Percentiles rank a stretch among this genome's conserved stretches.
Evolutionary conservation across 177 flowering plant genomes (phyloP).

Genomic region (Vitis hybrid): DNA sequence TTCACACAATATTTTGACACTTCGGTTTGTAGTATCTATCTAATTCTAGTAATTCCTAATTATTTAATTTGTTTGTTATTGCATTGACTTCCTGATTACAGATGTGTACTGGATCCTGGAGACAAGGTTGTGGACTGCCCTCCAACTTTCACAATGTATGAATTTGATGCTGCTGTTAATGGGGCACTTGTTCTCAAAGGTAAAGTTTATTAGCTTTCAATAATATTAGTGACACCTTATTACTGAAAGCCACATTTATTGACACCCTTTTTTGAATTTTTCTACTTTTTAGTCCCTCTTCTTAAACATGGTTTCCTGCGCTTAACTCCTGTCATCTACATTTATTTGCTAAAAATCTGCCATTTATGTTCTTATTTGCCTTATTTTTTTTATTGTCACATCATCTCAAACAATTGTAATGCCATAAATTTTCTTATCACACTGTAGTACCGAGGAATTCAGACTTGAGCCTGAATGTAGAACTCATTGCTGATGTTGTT

Average conservation of each 20-base stretch:
- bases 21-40: background rate
- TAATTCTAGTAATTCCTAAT: background rate
- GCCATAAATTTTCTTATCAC: constrained; percentile 1
- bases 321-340: background rate
- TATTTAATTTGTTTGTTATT: background rate
- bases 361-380: background rate
- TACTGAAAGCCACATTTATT: too few species aligned
- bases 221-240: background rate
- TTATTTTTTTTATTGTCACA: background rate
- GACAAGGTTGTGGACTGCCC: constrained; percentile 98
- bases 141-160: constrained; percentile 98
- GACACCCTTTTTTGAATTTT: background rate
- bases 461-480: constrained; percentile 80
- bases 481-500: constrained; percentile 58
- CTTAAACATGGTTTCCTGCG: background rate
- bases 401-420: background rate
- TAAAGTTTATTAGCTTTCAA: constrained; percentile 7
- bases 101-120: constrained; percentile 97
- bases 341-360: background rate
- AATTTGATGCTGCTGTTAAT: constrained; percentile 97
- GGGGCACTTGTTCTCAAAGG: constrained; percentile 86
- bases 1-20: too few species aligned
- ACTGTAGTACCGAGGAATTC: constrained; percentile 72
- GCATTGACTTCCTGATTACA: constrained; percentile 25
- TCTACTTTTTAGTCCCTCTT: background rate